Conservation (phyloP, 2,329 filamentous ascomycete genomes). For the Parafenestella ontariensis region DNA sequence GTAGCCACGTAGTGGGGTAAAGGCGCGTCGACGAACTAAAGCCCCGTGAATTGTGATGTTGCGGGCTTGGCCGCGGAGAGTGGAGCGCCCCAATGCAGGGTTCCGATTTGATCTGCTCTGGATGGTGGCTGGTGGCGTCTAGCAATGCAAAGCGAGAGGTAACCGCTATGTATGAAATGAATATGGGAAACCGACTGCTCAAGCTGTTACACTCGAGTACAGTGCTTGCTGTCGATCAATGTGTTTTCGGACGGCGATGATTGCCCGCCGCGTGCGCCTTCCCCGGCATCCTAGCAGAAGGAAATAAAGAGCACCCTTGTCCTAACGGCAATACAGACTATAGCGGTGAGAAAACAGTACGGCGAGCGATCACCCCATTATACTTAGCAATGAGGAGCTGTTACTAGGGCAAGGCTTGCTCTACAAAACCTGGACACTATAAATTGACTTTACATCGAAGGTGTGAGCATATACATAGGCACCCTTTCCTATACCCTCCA, state of each 20-base stretch:
- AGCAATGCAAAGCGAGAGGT: conserved; percentile 15
- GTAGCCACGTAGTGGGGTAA: conserved; percentile 17
- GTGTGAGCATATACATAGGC: not conserved
- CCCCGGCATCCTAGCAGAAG: conserved; percentile 1
- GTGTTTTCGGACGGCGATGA: conserved; percentile 8
- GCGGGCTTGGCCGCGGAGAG: conserved; percentile 26
- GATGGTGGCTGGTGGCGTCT: conserved; percentile 14
- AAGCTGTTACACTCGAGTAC: not conserved
- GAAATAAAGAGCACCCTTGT: conserved; percentile 14
- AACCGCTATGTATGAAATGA: conserved; percentile 2
- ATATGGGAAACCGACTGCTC: not conserved
- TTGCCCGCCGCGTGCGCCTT: conserved; percentile 2
- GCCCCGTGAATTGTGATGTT: conserved; percentile 21
- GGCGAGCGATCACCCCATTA: not conserved
- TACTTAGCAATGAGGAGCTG: not conserved
- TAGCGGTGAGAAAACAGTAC: not conserved
- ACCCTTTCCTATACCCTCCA: not conserved
- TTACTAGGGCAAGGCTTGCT: not conserved
- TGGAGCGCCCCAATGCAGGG: conserved; percentile 22
- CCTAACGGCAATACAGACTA: not conserved
- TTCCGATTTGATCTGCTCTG: not conserved
- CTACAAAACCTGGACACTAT: not conserved
- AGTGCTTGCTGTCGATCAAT: conserved; percentile 19
- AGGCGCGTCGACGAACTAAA: conserved; percentile 16
- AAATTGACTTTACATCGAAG: not conserved